These are phyloP conservation scores for Tympanopsis confertula DNA, from an alignment of 2,329 filamentous ascomycete genomes.

Conservation along the genomic window DNA sequence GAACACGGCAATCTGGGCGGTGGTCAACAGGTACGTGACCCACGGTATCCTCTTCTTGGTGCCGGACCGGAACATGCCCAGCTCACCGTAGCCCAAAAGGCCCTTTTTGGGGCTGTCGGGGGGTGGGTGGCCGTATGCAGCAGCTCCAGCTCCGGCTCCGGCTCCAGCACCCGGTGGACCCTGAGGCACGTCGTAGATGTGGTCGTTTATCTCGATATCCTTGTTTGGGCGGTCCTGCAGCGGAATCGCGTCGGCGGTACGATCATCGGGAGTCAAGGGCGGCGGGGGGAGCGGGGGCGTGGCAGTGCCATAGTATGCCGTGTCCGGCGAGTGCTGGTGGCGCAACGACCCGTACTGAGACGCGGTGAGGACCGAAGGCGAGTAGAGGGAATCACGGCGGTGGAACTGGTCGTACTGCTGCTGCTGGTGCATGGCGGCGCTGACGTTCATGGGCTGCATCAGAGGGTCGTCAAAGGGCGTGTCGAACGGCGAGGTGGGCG, in stretches of 20 bases:
- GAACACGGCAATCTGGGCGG: constrained; percentile 73
- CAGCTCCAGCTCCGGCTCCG: constrained; percentile 7
- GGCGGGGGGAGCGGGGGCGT: constrained; percentile 25
- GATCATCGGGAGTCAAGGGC: constrained; percentile 16
- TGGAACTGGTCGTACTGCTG: constrained; percentile 14
- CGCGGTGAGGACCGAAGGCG: constrained; percentile 3
- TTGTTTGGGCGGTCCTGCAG: constrained; percentile 36
- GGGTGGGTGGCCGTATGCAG: constrained; percentile 7
- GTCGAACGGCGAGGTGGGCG: constrained; percentile 44
- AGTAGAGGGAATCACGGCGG: constrained; percentile 21
- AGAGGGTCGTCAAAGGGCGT: constrained; percentile 58
- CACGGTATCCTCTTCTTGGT: constrained; percentile 55
- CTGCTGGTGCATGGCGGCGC: constrained; percentile 10
- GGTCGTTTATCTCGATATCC: constrained; percentile 34
- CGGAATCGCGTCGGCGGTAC: constrained; percentile 40
- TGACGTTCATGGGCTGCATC: constrained; percentile 44
- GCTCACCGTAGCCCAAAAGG: constrained; percentile 41
- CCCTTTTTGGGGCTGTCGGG: constrained; percentile 23
- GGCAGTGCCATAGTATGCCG: constrained; percentile 39
- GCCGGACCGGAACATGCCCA: constrained; percentile 44
- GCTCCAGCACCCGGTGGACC: constrained; percentile 8
- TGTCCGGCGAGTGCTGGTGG: too few species aligned
- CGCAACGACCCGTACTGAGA: constrained; percentile 18
- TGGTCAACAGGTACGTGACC: constrained; percentile 70
- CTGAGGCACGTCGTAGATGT: constrained; percentile 46